These are phyloP conservation scores for Musa troglodytarum DNA, from an alignment of 176 grass and related monocot genomes.

Conservation along the genomic window DNA sequence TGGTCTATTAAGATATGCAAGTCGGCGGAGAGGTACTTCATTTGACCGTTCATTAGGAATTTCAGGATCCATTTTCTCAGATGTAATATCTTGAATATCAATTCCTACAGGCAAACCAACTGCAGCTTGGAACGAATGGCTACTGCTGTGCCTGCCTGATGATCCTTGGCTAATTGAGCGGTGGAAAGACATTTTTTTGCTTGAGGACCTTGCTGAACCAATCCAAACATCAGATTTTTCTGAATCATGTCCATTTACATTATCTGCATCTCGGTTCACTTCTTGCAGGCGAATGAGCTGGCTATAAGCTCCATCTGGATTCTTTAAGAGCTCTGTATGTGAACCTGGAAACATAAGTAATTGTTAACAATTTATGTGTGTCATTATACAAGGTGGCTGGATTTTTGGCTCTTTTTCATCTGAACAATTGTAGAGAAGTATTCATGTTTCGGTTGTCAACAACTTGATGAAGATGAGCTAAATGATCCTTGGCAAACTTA, in stretches of 20 bases:
- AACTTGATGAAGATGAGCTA: too few species aligned
- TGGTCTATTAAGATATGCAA: conserved; percentile 79
- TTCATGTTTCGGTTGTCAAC: not conserved
- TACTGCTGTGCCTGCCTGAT: conserved; percentile 55
- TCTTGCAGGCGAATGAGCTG: conserved; percentile 79
- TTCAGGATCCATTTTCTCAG: conserved; percentile 19
- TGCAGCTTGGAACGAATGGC: conserved; percentile 62
- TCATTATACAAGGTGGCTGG: not conserved
- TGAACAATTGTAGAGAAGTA: too few species aligned
- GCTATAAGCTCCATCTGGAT: conserved; percentile 71
- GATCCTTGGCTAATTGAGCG: conserved; percentile 48
- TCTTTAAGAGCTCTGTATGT: conserved; percentile 60
- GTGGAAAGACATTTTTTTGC: conserved; percentile 48
- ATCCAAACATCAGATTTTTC: conserved; percentile 33
- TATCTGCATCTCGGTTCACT: conserved; percentile 34
- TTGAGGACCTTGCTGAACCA: conserved; percentile 32
- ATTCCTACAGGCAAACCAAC: conserved; percentile 48
- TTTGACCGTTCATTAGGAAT: conserved; percentile 27
- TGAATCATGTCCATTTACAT: not conserved
- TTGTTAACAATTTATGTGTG: not conserved
- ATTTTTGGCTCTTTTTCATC: too few species aligned
- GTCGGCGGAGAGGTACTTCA: conserved; percentile 58
- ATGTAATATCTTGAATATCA: conserved; percentile 49
- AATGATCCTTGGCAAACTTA: too few species aligned
- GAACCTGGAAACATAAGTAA: conserved; percentile 44